Evolutionary conservation across 73 alveolate genomes (phyloP), one percentile per base, ranked within the genome.

Genomic region (Symbiodinium natans): DNA sequence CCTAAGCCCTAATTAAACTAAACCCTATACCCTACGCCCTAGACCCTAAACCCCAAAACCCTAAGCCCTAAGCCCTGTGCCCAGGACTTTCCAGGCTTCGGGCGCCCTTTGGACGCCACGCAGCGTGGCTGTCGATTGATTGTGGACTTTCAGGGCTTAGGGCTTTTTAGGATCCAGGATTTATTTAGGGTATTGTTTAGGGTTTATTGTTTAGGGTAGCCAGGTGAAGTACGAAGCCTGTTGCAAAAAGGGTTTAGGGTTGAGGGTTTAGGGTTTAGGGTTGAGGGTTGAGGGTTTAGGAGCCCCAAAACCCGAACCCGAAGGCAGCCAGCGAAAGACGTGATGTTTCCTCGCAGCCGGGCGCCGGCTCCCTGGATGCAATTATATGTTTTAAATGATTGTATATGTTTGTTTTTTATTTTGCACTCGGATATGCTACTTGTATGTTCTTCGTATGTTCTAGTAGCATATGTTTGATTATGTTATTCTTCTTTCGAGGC

Each of bases 341-440:
- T 80, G 54, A 80, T 80, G 88, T 80, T 80, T 38, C 88, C 88
- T 7, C 48, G 88, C 25, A 59, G 33, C 56, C 52, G 34, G 88
- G 19, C 41, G 17, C 46, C 85, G 36, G 71, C 25, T 29, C n/a
- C 71, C 23, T 29, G 23, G n/a, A n/a, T n/a, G 71, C 71, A 15
- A 29, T 29, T 36, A 29, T 63, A 21, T 56, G 29, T 21, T 25
- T 56, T n/a, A n/a, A n/a, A n/a, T n/a, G n/a, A n/a, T n/a, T n/a
- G n/a, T n/a, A n/a, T n/a, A n/a, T n/a, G n/a, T n/a, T n/a, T n/a
- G n/a, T n/a, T n/a, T n/a, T n/a, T n/a, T n/a, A n/a, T n/a, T n/a
- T n/a, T n/a, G n/a, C n/a, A n/a, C n/a, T n/a, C n/a, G n/a, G n/a
- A n/a, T n/a, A n/a, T n/a, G n/a, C n/a, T n/a, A n/a, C n/a, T n/a